Base-by-base conservation (phyloP, 2,329 filamentous ascomycete species). In the Aureobasidium sp. region DNA sequence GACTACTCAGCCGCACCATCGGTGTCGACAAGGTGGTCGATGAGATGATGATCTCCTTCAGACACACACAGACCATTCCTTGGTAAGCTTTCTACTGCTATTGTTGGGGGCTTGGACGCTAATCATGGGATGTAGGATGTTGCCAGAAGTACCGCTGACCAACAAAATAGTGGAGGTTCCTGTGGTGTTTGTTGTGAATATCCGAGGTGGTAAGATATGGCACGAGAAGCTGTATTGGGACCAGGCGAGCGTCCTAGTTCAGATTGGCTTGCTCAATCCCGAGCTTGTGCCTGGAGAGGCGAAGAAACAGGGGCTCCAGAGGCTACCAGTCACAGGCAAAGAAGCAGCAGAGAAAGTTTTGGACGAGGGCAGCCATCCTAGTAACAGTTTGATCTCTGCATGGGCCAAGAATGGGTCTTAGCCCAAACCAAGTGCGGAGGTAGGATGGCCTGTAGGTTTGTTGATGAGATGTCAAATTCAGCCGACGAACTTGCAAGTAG, bases 401-500 rank as follows among this genome's bases (percentile, higher is more conserved):
- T 72, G 63, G 63, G 66, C 45, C 19, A 32, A 58, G 21, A 27
- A 27, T 22, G n/a, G 19, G 6, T 11, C 5, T 6, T 21, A 17
- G 11, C 10, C 22, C 19, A 21, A 10, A 22, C 3, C 14, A 8
- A 14, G 8, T 56, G 61, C 49, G 48, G 16, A 30, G 19, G 10
- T 10, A 19, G 17, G n/a, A 56, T 54, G 24, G 54, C 47, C 11
- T n/a, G n/a, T n/a, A n/a, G 44, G 57, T 32, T 45, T 7, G 30
- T 39, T 25, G 16, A 21, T 3, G 7, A 12, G n/a, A 4, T n/a
- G 7, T 10, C 12, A 21, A 12, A 29, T 51, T 74, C 73, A 87
- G 57, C 80, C 80, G 70, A 90, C 77, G 62, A 90, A 88, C 45
- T 77, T 86, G 71, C 85, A 90, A 40, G 82, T 78, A 2, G 88